Conservation (phyloP, 345 rosid species). For the Alliaria petiolata region DNA sequence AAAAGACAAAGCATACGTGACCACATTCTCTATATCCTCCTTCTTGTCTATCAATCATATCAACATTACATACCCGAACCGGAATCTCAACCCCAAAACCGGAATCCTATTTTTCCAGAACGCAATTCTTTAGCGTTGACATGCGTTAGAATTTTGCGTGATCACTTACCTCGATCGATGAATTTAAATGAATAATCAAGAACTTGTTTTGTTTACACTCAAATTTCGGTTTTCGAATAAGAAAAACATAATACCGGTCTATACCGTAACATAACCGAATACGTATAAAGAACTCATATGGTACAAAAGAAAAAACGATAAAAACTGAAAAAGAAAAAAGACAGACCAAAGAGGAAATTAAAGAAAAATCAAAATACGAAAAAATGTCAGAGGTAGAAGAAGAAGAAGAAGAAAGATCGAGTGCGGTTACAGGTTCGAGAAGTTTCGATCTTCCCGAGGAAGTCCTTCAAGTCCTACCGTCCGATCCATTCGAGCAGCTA, state of each 20-base stretch:
- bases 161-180: not conserved
- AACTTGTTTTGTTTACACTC: not conserved
- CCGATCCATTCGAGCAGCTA: constrained; percentile 92
- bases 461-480: constrained; percentile 61
- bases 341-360: not conserved
- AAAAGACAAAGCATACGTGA: constrained; percentile 16
- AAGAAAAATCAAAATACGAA: not conserved
- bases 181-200: not conserved
- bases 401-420: not conserved
- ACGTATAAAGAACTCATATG: not conserved
- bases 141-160: not conserved
- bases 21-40: constrained; percentile 28
- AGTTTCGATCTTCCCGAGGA: constrained; percentile 81
- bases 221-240: not conserved
- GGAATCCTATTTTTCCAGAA: not conserved
- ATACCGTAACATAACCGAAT: not conserved
- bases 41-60: not conserved
- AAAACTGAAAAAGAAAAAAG: constrained; percentile 1
- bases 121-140: not conserved
- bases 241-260: not conserved
- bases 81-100: not conserved
- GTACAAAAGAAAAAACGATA: constrained; percentile 17
- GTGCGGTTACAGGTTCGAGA: constrained; percentile 29
- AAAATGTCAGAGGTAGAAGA: constrained; percentile 21
- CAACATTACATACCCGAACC: constrained; percentile 18